phyloP scores from a whole-genome alignment of 75 land plant genomes.

The Pseudotsuga menziesii region DNA sequence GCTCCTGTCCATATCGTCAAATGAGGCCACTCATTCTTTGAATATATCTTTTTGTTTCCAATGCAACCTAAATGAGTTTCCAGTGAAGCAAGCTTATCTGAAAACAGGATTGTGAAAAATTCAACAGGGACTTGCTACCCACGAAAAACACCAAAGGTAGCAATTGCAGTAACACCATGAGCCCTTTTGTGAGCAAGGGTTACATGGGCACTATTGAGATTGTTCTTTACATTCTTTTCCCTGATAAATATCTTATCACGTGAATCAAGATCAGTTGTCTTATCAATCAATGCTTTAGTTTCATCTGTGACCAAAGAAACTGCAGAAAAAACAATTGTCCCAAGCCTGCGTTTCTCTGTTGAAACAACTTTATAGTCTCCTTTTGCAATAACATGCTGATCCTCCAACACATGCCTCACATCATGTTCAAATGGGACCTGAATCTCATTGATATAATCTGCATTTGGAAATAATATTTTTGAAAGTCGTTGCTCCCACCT shows the following conservation, averaged over 20 bases:
- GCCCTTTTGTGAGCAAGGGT: constrained; percentile 94
- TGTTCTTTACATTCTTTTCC: constrained; percentile 36
- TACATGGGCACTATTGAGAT: constrained; percentile 57
- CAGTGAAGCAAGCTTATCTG: too few species aligned
- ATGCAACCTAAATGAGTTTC: too few species aligned
- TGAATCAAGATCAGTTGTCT: constrained; percentile 32
- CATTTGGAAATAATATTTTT: too few species aligned
- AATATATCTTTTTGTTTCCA: too few species aligned
- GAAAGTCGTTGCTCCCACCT: too few species aligned
- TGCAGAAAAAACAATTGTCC: constrained; percentile 71
- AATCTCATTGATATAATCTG: too few species aligned
- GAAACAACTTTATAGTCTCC: constrained; percentile 46
- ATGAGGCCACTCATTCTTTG: too few species aligned
- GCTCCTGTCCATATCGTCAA: too few species aligned
- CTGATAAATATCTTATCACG: constrained; percentile 32
- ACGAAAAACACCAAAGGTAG: too few species aligned
- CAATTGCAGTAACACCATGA: constrained; percentile 75
- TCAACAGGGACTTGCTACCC: too few species aligned
- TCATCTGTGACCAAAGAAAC: constrained; percentile 54
- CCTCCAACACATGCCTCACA: constrained; percentile 56
- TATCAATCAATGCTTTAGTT: constrained; percentile 35
- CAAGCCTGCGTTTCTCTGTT: constrained; percentile 62
- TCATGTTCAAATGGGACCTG: constrained; percentile 85
- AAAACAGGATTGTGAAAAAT: too few species aligned
- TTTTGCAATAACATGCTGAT: constrained; percentile 50